Evolutionary conservation across 2,329 filamentous ascomycete species (phyloP).

Genomic region (Pseudogymnoascus sp.): DNA sequence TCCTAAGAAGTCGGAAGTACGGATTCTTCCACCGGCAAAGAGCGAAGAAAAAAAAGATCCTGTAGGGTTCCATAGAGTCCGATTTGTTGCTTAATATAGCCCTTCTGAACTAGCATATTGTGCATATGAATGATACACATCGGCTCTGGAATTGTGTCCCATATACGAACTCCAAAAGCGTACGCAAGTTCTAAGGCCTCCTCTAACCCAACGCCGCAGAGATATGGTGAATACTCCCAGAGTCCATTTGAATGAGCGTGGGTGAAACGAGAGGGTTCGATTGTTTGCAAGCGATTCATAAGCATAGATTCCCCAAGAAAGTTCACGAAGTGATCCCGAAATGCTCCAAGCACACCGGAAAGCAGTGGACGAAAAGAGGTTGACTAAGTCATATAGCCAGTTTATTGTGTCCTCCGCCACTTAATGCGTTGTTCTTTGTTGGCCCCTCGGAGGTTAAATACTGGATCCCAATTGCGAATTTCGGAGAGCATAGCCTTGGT

Average conservation of each 20-base stretch:
- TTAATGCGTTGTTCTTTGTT: constrained; percentile 33
- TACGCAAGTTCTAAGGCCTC: constrained; percentile 37
- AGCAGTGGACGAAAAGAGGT: constrained; percentile 35
- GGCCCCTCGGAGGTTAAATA: constrained; percentile 31
- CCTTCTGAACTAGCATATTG: constrained; percentile 38
- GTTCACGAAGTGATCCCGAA: constrained; percentile 29
- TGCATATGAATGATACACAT: constrained; percentile 37
- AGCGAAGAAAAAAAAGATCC: constrained; percentile 24
- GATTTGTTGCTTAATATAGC: constrained; percentile 31
- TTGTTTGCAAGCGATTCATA: constrained; percentile 27
- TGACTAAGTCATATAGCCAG: constrained; percentile 45
- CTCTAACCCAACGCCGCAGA: constrained; percentile 38
- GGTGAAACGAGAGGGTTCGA: constrained; percentile 36
- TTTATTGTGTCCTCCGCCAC: constrained; percentile 44
- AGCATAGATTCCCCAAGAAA: constrained; percentile 34
- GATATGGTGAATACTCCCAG: constrained; percentile 41
- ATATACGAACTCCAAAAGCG: constrained; percentile 29
- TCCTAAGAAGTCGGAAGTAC: constrained; percentile 25
- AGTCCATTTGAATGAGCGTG: constrained; percentile 35
- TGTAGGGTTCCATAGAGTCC: constrained; percentile 29
- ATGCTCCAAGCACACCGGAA: constrained; percentile 20
- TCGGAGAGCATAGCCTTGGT: constrained; percentile 36
- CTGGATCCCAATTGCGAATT: constrained; percentile 35
- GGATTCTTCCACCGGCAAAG: constrained; percentile 27
- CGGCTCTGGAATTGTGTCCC: constrained; percentile 35